Conservation (phyloP, 768 basidiomycete species). For the Termitomyces sp. region DNA sequence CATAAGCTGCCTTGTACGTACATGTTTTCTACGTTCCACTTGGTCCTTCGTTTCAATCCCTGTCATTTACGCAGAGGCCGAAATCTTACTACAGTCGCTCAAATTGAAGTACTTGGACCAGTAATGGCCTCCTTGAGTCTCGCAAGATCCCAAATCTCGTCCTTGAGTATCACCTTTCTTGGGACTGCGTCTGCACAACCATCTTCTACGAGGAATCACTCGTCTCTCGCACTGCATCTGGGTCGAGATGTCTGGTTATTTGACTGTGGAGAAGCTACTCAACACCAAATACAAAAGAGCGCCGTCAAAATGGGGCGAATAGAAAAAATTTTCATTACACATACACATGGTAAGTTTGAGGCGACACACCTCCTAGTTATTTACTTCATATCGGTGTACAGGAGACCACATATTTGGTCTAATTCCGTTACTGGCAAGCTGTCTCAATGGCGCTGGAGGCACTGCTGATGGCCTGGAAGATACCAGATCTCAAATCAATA, state of each 20-base stretch:
- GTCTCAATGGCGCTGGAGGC: constrained; percentile 74
- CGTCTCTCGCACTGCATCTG: constrained; percentile 62
- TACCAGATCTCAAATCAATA: constrained; percentile 39
- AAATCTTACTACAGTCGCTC: not conserved
- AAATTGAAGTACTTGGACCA: not conserved
- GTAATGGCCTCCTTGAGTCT: not conserved
- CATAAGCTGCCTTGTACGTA: not conserved
- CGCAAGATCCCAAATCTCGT: constrained; percentile 13
- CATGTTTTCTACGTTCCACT: not conserved
- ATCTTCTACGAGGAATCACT: constrained; percentile 75
- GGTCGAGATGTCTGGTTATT: constrained; percentile 76
- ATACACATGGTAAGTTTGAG: constrained; percentile 66
- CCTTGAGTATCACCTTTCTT: constrained; percentile 64
- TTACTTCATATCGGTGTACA: constrained; percentile 20
- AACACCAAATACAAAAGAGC: constrained; percentile 71
- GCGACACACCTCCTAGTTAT: not conserved
- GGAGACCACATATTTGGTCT: constrained; percentile 83
- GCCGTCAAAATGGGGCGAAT: constrained; percentile 74
- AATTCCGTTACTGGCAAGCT: constrained; percentile 59
- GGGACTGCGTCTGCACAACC: constrained; percentile 82
- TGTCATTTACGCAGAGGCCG: not conserved
- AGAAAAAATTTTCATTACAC: constrained; percentile 82
- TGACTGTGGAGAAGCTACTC: constrained; percentile 83
- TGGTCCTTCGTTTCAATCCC: not conserved
- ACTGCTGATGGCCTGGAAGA: constrained; percentile 54